Evolutionary conservation across 305 asterid genomes (phyloP), one percentile per base, ranked within the genome.

Genomic region (Fraxinus baroniana): DNA sequence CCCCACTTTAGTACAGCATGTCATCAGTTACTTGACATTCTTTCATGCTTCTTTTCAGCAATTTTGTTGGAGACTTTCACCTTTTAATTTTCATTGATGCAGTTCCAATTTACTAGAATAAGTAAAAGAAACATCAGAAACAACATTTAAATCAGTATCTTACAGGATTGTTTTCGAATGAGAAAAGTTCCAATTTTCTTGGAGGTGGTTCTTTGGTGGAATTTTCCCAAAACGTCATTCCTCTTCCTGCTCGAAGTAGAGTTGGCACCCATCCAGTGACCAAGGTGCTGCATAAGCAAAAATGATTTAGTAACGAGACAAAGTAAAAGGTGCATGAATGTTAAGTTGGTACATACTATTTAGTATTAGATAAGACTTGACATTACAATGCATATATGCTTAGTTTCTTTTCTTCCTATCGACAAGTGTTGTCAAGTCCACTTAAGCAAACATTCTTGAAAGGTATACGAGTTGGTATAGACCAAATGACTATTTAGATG

Each of bases 251-350:
- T 87, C 95, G 91, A 62, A 94, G 93, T 83, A 94, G 85, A 70
- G 98, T 92, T 22, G 98, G 98, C 83, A 94, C 85, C 98, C 98
- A 94, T 79, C 98, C 97, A 3, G 98, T 89, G 82, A 91, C 64
- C 75, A 91, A 55, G 6, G 97, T 92, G 90, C 95, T 94, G 93
- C 87, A 87, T 64, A 75, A 41, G 17, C 22, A 52, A 68, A 78
- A 62, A 86, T 36, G 30, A 79, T 70, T 71, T 73, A 46, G 77
- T 46, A 33, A 39, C 62, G 7, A 20, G 17, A 49, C 8, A 10
- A 74, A 26, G 18, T 39, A 41, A 75, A 73, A 74, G 78, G 66
- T 18, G 66, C 66, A 18, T 57, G 1, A 6, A 18, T 4, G 73
- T 26, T 66, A 22, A 10, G n/a, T 9, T 0, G 36, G 18, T 66